A percentile compares a stretch with the other conserved stretches of the same genome.
These are phyloP conservation scores for Botrytis sinoallii DNA, from an alignment of 2,329 filamentous ascomycete species.

Conservation along the genomic window DNA sequence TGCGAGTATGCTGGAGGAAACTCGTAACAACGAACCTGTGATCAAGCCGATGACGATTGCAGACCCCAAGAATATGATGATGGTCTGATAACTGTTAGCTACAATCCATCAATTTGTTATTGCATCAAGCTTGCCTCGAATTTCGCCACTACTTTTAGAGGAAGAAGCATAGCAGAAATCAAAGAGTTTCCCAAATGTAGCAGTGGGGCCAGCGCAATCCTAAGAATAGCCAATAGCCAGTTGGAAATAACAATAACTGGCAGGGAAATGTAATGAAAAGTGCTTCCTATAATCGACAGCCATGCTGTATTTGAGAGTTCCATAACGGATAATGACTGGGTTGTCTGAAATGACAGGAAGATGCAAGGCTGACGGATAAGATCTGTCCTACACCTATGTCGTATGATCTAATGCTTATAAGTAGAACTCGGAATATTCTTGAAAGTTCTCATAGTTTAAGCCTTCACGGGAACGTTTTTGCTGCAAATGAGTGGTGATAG, in stretches of 20 bases:
- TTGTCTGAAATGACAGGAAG: neutral
- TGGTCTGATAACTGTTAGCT: conserved; percentile 38
- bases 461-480: neutral
- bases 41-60: conserved; percentile 65
- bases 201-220: conserved; percentile 30
- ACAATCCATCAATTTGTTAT: neutral
- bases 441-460: neutral
- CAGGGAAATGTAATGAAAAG: conserved; percentile 29
- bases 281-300: conserved; percentile 24
- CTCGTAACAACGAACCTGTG: conserved; percentile 57
- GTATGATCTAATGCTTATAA: neutral
- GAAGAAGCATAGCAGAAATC: conserved; percentile 28
- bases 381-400: neutral
- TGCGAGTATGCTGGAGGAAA: conserved; percentile 54
- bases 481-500: neutral
- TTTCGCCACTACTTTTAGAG: conserved; percentile 32
- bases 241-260: conserved; percentile 28
- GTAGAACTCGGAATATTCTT: neutral
- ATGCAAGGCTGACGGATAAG: neutral
- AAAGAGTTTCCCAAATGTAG: conserved; percentile 31
- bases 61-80: conserved; percentile 55
- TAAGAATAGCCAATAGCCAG: conserved; percentile 23
- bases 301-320: conserved; percentile 26
- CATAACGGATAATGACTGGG: conserved; percentile 5
- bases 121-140: conserved; percentile 32